Base-by-base conservation (phyloP, 2,329 filamentous ascomycete species). In the Cordyceps militaris region DNA sequence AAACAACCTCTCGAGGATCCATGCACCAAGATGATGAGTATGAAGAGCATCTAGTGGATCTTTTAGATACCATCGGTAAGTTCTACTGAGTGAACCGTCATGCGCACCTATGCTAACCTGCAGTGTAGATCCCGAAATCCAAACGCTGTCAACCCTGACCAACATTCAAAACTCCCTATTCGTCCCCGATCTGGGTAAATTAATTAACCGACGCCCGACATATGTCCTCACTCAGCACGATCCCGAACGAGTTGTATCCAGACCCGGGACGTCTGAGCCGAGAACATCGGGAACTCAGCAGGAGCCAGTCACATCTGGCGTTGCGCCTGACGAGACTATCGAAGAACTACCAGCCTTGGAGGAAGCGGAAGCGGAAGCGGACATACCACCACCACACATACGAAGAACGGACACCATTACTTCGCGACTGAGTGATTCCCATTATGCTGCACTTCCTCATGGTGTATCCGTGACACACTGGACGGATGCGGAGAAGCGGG, bases 91-190 rank as follows among this genome's bases (percentile, higher is more conserved):
- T n/a, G 13, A 8, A 46, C 21, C 6, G 32, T 40, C 21, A n/a
- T 19, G 26, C 4, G 44, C 36, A 7, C 3, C 4, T 16, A 36
- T 21, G n/a, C 57, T 59, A 40, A 60, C 49, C 48, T 34, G 40
- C n/a, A 42, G 48, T n/a, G 6, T 62, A 91, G 90, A 95, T 65
- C 89, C 90, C 43, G 89, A 95, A 73, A 85, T 96, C 3, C 84
- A 89, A 36, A 90, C 90, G 0, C 75, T 96, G 3, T 90, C 89
- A 0, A 93, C 89, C 14, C 80, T 95, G 10, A 95, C 89, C 44
- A 96, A 96, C 66, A 86, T 96, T 21, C 90, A 95, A 66, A 96
- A 96, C 69, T 94, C 90, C 0, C 82, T 96, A 10, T 95, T 95
- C 71, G 76, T 95, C 2, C 91, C 91, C 0, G 86, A 91, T 62